Conservation (phyloP, 2,329 filamentous ascomycete species). For the Drechslerella coelobrocha region DNA sequence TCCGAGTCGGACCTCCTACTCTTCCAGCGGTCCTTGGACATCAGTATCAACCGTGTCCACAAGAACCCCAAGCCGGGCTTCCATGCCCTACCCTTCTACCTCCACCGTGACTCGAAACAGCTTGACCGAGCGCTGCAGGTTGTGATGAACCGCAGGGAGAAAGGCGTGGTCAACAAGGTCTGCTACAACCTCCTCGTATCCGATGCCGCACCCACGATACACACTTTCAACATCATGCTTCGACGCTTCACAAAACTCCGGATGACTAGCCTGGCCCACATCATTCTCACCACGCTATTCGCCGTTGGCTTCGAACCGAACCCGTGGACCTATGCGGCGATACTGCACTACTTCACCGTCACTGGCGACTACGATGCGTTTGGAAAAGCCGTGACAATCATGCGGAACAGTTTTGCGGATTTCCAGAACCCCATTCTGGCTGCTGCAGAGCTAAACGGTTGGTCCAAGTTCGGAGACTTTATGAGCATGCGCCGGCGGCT, state of each 20-base stretch:
- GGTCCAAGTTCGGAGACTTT: constrained; percentile 47
- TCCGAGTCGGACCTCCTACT: constrained; percentile 25
- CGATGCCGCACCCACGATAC: constrained; percentile 34
- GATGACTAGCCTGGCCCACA: constrained; percentile 30
- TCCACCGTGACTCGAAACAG: constrained; percentile 33
- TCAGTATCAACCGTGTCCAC: constrained; percentile 25
- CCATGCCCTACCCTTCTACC: constrained; percentile 40
- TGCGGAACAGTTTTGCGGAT: constrained; percentile 36
- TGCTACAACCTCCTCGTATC: constrained; percentile 49
- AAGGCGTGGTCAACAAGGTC: constrained; percentile 34
- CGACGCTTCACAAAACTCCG: constrained; percentile 40
- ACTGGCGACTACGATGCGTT: constrained; percentile 40
- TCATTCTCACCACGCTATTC: constrained; percentile 42
- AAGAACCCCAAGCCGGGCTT: constrained; percentile 26
- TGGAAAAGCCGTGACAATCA: constrained; percentile 39
- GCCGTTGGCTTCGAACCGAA: constrained; percentile 39
- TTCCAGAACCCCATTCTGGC: constrained; percentile 40
- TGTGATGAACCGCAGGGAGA: constrained; percentile 10
- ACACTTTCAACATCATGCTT: constrained; percentile 44
- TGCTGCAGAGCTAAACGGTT: constrained; percentile 41
- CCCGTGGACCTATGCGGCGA: constrained; percentile 32
- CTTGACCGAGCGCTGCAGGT: constrained; percentile 26
- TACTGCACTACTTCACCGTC: constrained; percentile 42
- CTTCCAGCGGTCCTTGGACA: constrained; percentile 24
- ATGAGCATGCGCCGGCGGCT: constrained; percentile 45